Percentiles rank a stretch among this genome's conserved stretches.
Conservation (phyloP, 2,329 filamentous ascomycete genomes). For the Coleophoma cylindrospora region DNA sequence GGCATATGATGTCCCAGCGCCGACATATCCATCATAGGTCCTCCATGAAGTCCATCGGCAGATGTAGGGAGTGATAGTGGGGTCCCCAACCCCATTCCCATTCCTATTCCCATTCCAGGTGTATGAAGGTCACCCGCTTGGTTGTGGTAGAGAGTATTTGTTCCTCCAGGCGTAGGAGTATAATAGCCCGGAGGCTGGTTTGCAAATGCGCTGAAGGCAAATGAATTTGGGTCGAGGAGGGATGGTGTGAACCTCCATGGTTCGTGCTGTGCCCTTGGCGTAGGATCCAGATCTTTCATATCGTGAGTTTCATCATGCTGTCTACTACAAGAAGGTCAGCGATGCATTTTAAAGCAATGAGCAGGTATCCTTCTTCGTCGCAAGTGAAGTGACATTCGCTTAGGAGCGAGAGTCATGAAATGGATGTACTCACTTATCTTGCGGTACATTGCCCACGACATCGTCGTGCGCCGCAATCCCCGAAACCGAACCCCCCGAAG, state of each 20-base stretch:
- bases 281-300: conserved; percentile 75
- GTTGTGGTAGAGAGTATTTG: conserved; percentile 74
- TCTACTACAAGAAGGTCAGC: no score
- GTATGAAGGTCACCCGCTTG: conserved; percentile 87
- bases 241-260: conserved; percentile 86
- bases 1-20: conserved; percentile 53
- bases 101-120: conserved; percentile 60
- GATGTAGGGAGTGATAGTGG: conserved; percentile 75
- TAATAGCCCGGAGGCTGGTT: conserved; percentile 82
- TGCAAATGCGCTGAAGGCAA: conserved; percentile 73
- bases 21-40: conserved; percentile 57
- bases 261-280: conserved; percentile 73
- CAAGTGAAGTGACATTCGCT: not conserved
- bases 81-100: conserved; percentile 52
- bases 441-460: conserved; percentile 20
- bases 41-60: conserved; percentile 57
- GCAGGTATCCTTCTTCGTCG: no score
- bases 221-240: conserved; percentile 79
- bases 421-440: not conserved
- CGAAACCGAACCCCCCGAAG: conserved; percentile 38
- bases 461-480: conserved; percentile 19
- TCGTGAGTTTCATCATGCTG: conserved; percentile 4
- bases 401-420: not conserved
- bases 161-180: conserved; percentile 78
- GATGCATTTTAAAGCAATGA: no score